Conservation (phyloP, 805 yeast genomes). For the Spathaspora hagerdaliae region DNA sequence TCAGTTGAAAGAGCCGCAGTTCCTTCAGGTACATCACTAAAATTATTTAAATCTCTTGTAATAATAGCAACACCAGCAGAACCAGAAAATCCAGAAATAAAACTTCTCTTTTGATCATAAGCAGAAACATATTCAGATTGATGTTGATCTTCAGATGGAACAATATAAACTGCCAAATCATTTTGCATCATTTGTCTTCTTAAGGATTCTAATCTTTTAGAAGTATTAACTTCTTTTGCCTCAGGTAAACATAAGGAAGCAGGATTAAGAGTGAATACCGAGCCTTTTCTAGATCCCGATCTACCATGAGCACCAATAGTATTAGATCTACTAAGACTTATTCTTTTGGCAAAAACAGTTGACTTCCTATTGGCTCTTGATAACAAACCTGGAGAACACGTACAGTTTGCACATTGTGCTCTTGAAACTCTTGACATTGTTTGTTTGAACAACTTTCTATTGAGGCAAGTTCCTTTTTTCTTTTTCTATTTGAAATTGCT, state of each 20-base stretch:
- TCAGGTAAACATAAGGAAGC: constrained; percentile 40
- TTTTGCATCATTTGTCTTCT: constrained; percentile 50
- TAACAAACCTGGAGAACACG: constrained; percentile 78
- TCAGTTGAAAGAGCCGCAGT: constrained; percentile 55
- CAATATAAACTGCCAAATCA: constrained; percentile 50
- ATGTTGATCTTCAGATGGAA: constrained; percentile 62
- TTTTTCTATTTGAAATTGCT: too few relatives aligned
- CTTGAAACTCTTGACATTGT: constrained; percentile 30
- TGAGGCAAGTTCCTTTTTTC: too few relatives aligned
- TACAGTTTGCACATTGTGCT: constrained; percentile 65
- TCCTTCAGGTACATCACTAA: constrained; percentile 53
- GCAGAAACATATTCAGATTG: constrained; percentile 58
- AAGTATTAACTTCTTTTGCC: constrained; percentile 54
- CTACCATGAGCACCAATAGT: constrained; percentile 11
- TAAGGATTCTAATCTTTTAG: constrained; percentile 56
- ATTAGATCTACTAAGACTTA: constrained; percentile 23
- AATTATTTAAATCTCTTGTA: constrained; percentile 48
- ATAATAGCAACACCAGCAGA: constrained; percentile 59
- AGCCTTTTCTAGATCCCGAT: constrained; percentile 34
- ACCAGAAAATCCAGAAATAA: constrained; percentile 58
- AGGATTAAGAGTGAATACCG: constrained; percentile 40
- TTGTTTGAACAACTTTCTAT: too few relatives aligned
- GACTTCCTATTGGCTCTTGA: constrained; percentile 64
- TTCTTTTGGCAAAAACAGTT: constrained; percentile 46
- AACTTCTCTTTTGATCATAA: constrained; percentile 52